Base-by-base conservation (phyloP, 2,329 filamentous ascomycete genomes). In the Trichoderma afroharzianum region DNA sequence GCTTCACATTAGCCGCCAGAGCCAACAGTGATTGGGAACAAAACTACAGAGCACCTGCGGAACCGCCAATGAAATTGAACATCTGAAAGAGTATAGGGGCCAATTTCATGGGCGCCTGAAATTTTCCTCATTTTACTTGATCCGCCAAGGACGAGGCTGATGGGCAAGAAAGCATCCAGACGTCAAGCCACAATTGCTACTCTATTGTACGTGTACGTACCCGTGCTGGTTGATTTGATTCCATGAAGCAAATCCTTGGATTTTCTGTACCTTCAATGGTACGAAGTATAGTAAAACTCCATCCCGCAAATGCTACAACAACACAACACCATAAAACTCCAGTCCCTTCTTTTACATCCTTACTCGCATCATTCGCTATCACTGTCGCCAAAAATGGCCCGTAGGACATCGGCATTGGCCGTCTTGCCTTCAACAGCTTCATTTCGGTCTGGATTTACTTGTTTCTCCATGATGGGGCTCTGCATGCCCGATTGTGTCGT, bases 351-450 rank as follows among this genome's bases (percentile, higher is more conserved):
- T 68, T 26, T 36, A n/a, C 9, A 43, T 43, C 12, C n/a, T 69
- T 64, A 14, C 24, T 8, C 63, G 47, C 74, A 79, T 67, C 61
- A 63, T 70, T 93, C 91, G 76, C 93, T 92, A 74, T 92, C 91
- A 77, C 92, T 92, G 79, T 94, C 93, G 6, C 95, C 95, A 86
- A 98, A 98, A 33, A 98, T 94, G n/a, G 94, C 93, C 75, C 89
- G 93, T 76, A 98, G 94, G 0, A 98, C 91, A 57, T 92, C 93
- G 63, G 95, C 93, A 18, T 92, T 90, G 1, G 94, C 93, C 68
- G 89, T 87, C 76, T 90, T 85, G 0, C 88, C 91, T 77, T 97
- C 93, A 11, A 97, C 77, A 11, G 81, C 81, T 53, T 82, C 79
- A 55, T 97, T 97, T 74, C 85, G 88, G 74, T 93, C 92, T 0